Percentiles rank a stretch among this genome's conserved stretches.
These are phyloP conservation scores for Psidium friedrichsthalianum DNA, from an alignment of 345 rosid genomes.

Conservation along the genomic window DNA sequence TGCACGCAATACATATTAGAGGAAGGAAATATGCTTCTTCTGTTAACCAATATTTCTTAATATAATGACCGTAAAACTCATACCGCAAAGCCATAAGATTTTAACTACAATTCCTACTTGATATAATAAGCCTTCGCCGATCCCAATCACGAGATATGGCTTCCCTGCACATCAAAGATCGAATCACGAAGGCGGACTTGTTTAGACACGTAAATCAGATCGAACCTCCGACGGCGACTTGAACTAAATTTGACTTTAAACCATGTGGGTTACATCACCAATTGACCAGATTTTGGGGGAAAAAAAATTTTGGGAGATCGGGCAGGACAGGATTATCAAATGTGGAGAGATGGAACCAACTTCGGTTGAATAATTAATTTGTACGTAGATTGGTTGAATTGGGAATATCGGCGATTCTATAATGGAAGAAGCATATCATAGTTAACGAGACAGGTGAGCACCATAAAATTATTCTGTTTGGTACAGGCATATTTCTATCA, in stretches of 20 bases:
- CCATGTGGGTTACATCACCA: not conserved
- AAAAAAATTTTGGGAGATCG: not conserved
- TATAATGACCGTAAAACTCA: not conserved
- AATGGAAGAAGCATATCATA: not conserved
- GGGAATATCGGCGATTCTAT: not conserved
- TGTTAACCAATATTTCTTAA: not conserved
- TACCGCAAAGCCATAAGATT: not conserved
- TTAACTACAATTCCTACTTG: not conserved
- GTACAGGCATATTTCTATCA: not conserved
- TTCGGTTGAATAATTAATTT: not conserved
- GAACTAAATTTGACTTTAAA: not conserved
- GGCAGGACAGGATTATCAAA: not conserved
- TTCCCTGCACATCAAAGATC: not conserved
- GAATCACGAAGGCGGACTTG: not conserved
- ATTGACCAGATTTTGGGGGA: not conserved
- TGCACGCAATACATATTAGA: not conserved
- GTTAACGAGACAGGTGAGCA: not conserved
- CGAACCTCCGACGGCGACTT: not conserved
- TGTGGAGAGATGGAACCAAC: slow-evolving; percentile 9
- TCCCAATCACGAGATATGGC: not conserved
- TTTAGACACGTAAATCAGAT: not conserved
- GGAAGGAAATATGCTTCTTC: not conserved
- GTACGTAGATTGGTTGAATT: not conserved
- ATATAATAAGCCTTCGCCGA: not conserved
- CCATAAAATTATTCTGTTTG: not conserved